A percentile compares a stretch with the other conserved stretches of the same genome.
These are phyloP conservation scores for Claviceps maximensis DNA, from an alignment of 2,329 filamentous ascomycete species.

Conservation along the genomic window DNA sequence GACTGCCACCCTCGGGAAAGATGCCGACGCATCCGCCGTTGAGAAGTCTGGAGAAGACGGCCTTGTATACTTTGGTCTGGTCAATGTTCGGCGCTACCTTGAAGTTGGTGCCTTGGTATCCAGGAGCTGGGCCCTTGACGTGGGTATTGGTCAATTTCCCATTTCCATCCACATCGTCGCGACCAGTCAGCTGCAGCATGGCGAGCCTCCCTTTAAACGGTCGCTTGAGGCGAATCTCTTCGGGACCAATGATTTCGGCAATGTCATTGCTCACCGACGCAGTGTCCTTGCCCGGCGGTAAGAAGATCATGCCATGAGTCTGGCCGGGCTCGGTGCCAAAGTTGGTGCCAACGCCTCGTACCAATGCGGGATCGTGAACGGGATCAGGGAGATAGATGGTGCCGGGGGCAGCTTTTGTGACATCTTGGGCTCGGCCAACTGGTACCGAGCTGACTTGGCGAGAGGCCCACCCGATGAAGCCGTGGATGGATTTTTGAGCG, in stretches of 20 bases:
- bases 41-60: slow-evolving; percentile 74
- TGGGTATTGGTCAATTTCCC: slow-evolving; percentile 47
- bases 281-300: slow-evolving; percentile 69
- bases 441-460: slow-evolving; percentile 78
- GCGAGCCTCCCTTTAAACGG: slow-evolving; percentile 68
- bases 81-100: slow-evolving; percentile 88
- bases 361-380: slow-evolving; percentile 65
- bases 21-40: slow-evolving; percentile 86
- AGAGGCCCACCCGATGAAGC: slow-evolving; percentile 83
- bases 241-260: slow-evolving; percentile 61
- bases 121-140: slow-evolving; percentile 39
- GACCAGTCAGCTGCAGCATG: slow-evolving; percentile 68
- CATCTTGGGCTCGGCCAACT: slow-evolving; percentile 85
- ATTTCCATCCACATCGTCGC: slow-evolving; percentile 55
- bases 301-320: slow-evolving; percentile 69
- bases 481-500: slow-evolving; percentile 87
- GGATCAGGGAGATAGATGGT: slow-evolving; percentile 83
- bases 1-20: slow-evolving; percentile 92
- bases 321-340: slow-evolving; percentile 63
- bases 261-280: slow-evolving; percentile 74
- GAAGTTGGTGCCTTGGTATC: slow-evolving; percentile 67
- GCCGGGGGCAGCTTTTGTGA: slow-evolving; percentile 65
- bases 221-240: slow-evolving; percentile 77
- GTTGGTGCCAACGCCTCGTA: slow-evolving; percentile 67
- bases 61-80: slow-evolving; percentile 85